These are phyloP conservation scores for Leishmania aethiopica DNA, from an alignment of 208 protist species.

Conservation along the genomic window DNA sequence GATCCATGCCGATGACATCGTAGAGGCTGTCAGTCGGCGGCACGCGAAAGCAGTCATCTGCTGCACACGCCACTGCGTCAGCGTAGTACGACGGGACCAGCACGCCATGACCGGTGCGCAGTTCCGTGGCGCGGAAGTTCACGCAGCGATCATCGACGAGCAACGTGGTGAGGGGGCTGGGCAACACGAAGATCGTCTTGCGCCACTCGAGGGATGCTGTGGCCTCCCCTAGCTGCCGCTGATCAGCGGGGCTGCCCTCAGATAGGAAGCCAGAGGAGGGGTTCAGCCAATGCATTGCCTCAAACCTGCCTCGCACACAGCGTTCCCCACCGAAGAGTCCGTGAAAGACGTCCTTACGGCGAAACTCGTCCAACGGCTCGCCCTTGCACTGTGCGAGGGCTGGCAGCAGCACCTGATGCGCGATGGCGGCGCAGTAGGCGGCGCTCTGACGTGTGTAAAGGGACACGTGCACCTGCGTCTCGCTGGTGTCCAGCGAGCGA, in stretches of 20 bases:
- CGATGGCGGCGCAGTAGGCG: constrained; percentile 43
- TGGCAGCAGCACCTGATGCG: constrained; percentile 22
- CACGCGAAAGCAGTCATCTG: constrained; percentile 12
- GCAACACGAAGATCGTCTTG: constrained; percentile 40
- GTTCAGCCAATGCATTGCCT: background rate
- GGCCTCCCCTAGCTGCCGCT: background rate
- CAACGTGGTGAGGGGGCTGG: constrained; percentile 43
- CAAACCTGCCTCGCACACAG: constrained; percentile 7
- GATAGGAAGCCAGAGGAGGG: background rate
- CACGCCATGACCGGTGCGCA: constrained; percentile 43
- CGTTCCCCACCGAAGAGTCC: constrained; percentile 10
- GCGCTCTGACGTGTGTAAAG: constrained; percentile 51
- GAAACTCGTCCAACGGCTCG: background rate
- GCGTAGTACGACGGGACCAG: constrained; percentile 43
- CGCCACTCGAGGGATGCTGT: constrained; percentile 11
- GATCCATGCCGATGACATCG: background rate
- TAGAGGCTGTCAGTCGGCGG: background rate
- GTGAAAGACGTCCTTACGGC: background rate
- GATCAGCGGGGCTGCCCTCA: background rate
- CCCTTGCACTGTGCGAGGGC: constrained; percentile 9
- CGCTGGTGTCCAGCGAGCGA: constrained; percentile 31
- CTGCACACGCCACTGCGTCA: background rate
- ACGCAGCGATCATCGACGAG: constrained; percentile 54
- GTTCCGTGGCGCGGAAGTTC: constrained; percentile 47
- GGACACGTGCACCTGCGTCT: constrained; percentile 27